A percentile compares a stretch with the other conserved stretches of the same genome.
These are phyloP conservation scores for Debaryomyces hansenii DNA, from an alignment of 805 yeast species.

Conservation along the genomic window DNA sequence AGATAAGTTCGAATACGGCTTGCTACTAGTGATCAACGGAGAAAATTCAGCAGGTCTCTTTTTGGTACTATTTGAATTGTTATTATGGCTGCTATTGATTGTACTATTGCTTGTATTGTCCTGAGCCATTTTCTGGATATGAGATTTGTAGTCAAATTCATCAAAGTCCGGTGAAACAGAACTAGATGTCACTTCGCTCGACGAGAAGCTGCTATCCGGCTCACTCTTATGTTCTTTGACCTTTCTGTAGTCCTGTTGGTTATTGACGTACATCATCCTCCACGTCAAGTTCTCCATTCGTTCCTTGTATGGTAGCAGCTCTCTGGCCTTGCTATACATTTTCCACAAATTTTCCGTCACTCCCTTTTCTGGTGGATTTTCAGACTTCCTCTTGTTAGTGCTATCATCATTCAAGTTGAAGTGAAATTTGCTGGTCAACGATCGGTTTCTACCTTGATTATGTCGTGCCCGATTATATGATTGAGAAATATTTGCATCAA, in stretches of 20 bases:
- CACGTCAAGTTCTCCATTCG: slow-evolving; percentile 86
- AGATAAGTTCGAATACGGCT: slow-evolving; percentile 11
- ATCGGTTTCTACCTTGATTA: too few species aligned
- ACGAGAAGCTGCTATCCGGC: background rate
- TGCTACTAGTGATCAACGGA: slow-evolving; percentile 9
- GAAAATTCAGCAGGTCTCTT: slow-evolving; percentile 20
- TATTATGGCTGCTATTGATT: too few species aligned
- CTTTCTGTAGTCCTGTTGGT: slow-evolving; percentile 3
- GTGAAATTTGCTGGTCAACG: background rate
- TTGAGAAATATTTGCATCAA: too few species aligned
- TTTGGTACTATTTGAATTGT: slow-evolving; percentile 2
- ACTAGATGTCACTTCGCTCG: background rate
- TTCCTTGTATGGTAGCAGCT: slow-evolving; percentile 68
- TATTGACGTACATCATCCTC: slow-evolving; percentile 72
- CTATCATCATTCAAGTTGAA: background rate
- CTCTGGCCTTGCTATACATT: slow-evolving; percentile 75
- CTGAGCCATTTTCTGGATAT: slow-evolving; percentile 56
- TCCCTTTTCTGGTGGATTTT: slow-evolving; percentile 1
- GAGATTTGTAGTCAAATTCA: slow-evolving; percentile 66
- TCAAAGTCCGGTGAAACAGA: slow-evolving; percentile 22
- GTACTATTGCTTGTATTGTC: slow-evolving; percentile 11
- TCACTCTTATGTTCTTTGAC: background rate
- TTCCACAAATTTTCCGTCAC: slow-evolving; percentile 57
- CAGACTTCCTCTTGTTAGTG: background rate
- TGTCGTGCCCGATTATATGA: too few species aligned